These are phyloP conservation scores for Globisporangium iwayamae DNA, from an alignment of 352 stramenopile genomes.

Conservation along the genomic window DNA sequence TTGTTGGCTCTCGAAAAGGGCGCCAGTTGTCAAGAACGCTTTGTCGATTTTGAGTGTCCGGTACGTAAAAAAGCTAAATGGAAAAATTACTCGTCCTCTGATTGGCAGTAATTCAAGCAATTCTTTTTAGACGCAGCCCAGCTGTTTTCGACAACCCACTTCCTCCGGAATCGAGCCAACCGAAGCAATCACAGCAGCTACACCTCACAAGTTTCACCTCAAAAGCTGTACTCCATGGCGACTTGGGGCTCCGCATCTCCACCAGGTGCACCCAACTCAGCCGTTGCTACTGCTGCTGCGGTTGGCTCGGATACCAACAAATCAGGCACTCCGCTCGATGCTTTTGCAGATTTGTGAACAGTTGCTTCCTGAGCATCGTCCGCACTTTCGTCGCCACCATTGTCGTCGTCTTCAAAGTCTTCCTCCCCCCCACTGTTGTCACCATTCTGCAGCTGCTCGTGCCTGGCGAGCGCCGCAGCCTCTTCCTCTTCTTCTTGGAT, in stretches of 20 bases:
- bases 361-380: neutral
- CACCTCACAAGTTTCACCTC: neutral
- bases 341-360: neutral
- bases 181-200: too few relatives aligned
- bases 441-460: constrained; percentile 8
- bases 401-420: constrained; percentile 25
- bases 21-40: too few relatives aligned
- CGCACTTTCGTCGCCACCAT: constrained; percentile 19
- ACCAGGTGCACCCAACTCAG: neutral
- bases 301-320: neutral
- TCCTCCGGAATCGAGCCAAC: neutral
- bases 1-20: too few relatives aligned
- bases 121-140: too few relatives aligned
- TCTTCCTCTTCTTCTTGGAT: constrained; percentile 14
- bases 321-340: neutral
- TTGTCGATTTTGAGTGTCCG: too few relatives aligned
- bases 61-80: too few relatives aligned
- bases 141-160: too few relatives aligned
- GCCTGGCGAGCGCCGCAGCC: constrained; percentile 11
- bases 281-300: neutral
- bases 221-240: constrained; percentile 12
- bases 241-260: neutral
- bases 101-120: too few relatives aligned
- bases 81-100: too few relatives aligned
- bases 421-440: constrained; percentile 7